These are phyloP conservation scores for Cladosporium sp. DNA, from an alignment of 2,329 filamentous ascomycete genomes.

Conservation along the genomic window DNA sequence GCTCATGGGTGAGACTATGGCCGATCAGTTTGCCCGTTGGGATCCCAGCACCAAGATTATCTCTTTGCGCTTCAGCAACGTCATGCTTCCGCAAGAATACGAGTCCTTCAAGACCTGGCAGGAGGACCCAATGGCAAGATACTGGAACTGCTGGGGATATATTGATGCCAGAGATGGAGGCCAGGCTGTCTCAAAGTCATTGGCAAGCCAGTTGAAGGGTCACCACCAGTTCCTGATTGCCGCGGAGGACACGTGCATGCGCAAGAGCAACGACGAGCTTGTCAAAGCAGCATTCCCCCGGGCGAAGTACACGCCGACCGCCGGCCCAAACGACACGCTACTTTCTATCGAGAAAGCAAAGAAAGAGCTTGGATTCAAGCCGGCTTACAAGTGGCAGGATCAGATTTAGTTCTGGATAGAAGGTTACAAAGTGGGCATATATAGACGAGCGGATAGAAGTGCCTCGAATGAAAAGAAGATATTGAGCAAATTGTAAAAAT, in stretches of 20 bases:
- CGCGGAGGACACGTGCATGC: conserved; percentile 22
- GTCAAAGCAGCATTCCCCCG: conserved; percentile 21
- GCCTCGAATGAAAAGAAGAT: too few species aligned
- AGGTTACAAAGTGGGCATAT: too few species aligned
- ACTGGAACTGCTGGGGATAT: conserved; percentile 25
- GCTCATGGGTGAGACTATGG: conserved; percentile 21
- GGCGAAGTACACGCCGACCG: conserved; percentile 19
- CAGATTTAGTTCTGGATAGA: conserved; percentile 13
- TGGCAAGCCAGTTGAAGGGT: conserved; percentile 18
- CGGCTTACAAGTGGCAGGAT: conserved; percentile 23
- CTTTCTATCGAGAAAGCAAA: conserved; percentile 23
- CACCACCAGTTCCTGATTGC: conserved; percentile 23
- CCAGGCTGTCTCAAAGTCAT: conserved; percentile 19
- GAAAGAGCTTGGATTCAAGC: conserved; percentile 22
- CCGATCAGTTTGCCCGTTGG: conserved; percentile 22
- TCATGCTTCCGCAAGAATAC: conserved; percentile 23
- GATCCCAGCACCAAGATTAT: conserved; percentile 22
- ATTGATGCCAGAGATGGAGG: conserved; percentile 22
- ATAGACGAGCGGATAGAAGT: too few species aligned
- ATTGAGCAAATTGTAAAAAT: too few species aligned
- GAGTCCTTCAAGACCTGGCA: conserved; percentile 20
- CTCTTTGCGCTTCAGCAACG: conserved; percentile 22
- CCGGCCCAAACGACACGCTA: conserved; percentile 18
- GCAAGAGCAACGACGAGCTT: conserved; percentile 21
- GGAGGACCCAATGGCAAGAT: conserved; percentile 20